A percentile compares a stretch with the other conserved stretches of the same genome.
phyloP scores from a whole-genome alignment of 1,284 basidiomycete genomes.

The Leccinum solheimii region DNA sequence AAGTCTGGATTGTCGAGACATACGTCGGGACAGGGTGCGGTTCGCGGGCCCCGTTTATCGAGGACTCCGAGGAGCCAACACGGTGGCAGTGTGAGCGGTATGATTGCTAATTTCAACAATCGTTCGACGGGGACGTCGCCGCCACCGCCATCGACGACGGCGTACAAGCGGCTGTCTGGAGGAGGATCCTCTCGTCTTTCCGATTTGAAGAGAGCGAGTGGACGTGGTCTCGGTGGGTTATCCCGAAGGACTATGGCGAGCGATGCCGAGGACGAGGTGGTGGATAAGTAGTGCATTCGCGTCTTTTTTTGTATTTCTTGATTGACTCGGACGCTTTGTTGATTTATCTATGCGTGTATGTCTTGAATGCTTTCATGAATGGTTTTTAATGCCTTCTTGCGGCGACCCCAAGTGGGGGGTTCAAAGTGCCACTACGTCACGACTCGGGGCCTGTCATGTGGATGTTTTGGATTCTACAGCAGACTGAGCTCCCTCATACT shows the following conservation, averaged over 20 bases:
- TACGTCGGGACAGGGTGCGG: too few species aligned
- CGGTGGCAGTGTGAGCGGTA: too few species aligned
- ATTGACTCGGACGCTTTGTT: neutral
- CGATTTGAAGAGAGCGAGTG: constrained; percentile 39
- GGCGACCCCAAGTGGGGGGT: neutral
- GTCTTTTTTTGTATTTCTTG: neutral
- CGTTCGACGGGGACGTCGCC: constrained; percentile 39
- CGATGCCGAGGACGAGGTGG: constrained; percentile 75
- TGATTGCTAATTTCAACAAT: constrained; percentile 59
- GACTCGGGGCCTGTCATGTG: neutral
- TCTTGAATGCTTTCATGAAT: neutral
- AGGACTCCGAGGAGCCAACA: too few species aligned
- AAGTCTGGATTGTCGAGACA: too few species aligned
- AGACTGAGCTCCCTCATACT: too few species aligned
- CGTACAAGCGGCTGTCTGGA: constrained; percentile 46
- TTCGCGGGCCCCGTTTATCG: too few species aligned
- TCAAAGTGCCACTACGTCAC: too few species aligned
- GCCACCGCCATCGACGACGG: constrained; percentile 36
- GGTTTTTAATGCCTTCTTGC: neutral
- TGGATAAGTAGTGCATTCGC: constrained; percentile 34
- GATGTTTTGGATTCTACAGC: neutral
- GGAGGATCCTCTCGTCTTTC: constrained; percentile 35
- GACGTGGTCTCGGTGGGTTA: constrained; percentile 51
- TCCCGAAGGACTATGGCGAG: constrained; percentile 76
- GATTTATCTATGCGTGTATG: neutral